phyloP scores from a whole-genome alignment of 2,329 filamentous ascomycete species.

The Fusarium multiceps region DNA sequence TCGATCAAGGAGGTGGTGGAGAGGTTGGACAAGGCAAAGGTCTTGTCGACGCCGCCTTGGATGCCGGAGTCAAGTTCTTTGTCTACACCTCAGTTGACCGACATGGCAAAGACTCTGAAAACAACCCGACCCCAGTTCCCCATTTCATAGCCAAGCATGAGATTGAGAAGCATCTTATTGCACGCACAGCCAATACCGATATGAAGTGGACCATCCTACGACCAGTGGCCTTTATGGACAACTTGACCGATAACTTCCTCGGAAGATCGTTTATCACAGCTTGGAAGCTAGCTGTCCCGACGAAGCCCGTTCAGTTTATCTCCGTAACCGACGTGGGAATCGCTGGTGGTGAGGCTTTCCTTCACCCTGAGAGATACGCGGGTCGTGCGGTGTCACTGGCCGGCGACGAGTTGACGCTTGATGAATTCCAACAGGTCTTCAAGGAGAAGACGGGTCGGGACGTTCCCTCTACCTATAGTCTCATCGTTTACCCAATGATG shows the following conservation, averaged over 20 bases:
- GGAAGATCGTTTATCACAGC: conserved; percentile 49
- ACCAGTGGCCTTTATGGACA: conserved; percentile 57
- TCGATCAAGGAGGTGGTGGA: conserved; percentile 4
- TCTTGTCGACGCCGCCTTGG: conserved; percentile 65
- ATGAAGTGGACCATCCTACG: conserved; percentile 54
- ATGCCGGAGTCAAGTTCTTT: conserved; percentile 66
- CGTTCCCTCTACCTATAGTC: conserved; percentile 6
- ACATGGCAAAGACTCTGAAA: conserved; percentile 62
- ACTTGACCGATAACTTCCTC: conserved; percentile 48
- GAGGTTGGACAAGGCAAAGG: conserved; percentile 62
- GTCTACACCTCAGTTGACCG: conserved; percentile 72
- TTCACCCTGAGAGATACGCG: conserved; percentile 11
- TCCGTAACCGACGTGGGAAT: conserved; percentile 11
- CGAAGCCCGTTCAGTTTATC: conserved; percentile 40
- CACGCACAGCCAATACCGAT: conserved; percentile 48
- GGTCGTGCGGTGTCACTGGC: conserved; percentile 15
- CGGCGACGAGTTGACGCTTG: conserved; percentile 13
- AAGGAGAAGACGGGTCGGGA: conserved; percentile 14
- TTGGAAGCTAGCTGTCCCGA: conserved; percentile 47
- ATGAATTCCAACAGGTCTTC: background rate
- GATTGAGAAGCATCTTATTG: conserved; percentile 69
- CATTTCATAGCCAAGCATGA: conserved; percentile 70
- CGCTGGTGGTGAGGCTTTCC: conserved; percentile 12
- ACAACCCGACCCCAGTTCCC: conserved; percentile 65
- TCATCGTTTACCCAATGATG: conserved; percentile 24